phyloP scores from a whole-genome alignment of 208 protist genomes.

The Leishmania tarentolae region DNA sequence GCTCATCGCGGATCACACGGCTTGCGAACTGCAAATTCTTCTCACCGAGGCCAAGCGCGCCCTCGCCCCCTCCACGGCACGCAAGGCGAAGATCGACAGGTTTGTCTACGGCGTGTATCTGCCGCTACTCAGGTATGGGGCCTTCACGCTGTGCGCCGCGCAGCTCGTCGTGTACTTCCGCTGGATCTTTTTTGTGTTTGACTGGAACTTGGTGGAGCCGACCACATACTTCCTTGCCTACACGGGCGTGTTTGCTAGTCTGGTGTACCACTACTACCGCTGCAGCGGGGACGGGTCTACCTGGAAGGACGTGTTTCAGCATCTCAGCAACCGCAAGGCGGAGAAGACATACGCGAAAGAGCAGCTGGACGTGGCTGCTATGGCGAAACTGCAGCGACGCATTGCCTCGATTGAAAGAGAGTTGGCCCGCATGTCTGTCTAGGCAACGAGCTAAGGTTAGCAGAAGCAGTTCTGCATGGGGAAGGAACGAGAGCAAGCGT shows the following conservation, averaged over 20 bases:
- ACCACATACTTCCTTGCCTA: conserved; percentile 86
- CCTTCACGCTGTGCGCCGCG: conserved; percentile 39
- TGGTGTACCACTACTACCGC: conserved; percentile 75
- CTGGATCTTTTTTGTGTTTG: conserved; percentile 89
- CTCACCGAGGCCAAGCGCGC: conserved; percentile 36
- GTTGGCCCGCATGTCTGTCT: conserved; percentile 26
- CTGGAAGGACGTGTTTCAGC: conserved; percentile 53
- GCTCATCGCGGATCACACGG: conserved; percentile 31
- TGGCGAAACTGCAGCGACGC: conserved; percentile 41
- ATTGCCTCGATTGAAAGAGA: conserved; percentile 36
- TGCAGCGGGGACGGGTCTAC: conserved; percentile 54
- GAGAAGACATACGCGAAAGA: conserved; percentile 42
- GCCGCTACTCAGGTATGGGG: conserved; percentile 53
- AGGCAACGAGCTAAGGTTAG: conserved; percentile 12
- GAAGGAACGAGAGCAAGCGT: not conserved
- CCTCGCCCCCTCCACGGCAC: conserved; percentile 9
- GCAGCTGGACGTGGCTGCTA: conserved; percentile 30
- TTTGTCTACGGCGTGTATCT: conserved; percentile 40
- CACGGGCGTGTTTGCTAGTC: conserved; percentile 53
- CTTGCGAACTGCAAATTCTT: conserved; percentile 34
- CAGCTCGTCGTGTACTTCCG: conserved; percentile 81
- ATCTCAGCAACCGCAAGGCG: conserved; percentile 33
- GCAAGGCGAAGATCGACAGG: conserved; percentile 45
- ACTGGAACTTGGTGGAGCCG: conserved; percentile 89
- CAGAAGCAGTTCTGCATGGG: not conserved